Evolutionary conservation across 2,329 filamentous ascomycete genomes (phyloP), one percentile per base, ranked within the genome.

Genomic region (Pseudogymnoascus sp.): DNA sequence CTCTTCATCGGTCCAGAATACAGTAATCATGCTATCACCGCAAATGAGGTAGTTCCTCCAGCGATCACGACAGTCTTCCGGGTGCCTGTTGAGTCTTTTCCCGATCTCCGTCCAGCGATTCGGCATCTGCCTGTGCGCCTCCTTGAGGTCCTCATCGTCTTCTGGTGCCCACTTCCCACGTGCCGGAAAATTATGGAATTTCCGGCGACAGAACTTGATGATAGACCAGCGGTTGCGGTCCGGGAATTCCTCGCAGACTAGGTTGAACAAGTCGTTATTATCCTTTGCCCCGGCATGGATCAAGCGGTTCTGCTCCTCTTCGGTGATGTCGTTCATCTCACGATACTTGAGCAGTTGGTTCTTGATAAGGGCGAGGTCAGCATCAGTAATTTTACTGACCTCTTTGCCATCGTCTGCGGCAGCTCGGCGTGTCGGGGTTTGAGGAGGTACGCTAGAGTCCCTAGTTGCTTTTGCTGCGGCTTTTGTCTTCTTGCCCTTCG

Each of bases 41-140:
- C 83, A 86, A 53, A 86, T 76, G 21, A 89, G 75, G 69, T 88
- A 86, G 69, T 90, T 88, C 40, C 86, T 80, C 78, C 87, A 90
- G 3, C 88, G 84, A 71, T 91, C 88, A 61, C 87, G 82, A 62
- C 87, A 80, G 70, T 91, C 87, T 65, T 85, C 82, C 0, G 83
- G 79, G 40, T 85, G 82, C 5, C 89, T 85, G 66, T 86, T 86
- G 67, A 90, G 81, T 21, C 83, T 67, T n/a, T 79, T 76, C 0
- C 80, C 84, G 67, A 92, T 88, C 28, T 78, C 68, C 10, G 80
- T 79, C 86, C 88, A 92, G 15, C 77, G 79, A 1, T 68, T 69
- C 63, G 65, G 60, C 50, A 33, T 33, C 53, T 23, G 80, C 79
- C 60, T 82, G 73, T n/a, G 74, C 66, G 83, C 72, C 1, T 76